Evolutionary conservation across 805 yeast species (phyloP), one percentile per base, ranked within the genome.

Genomic region (Metschnikowia cubensis): DNA sequence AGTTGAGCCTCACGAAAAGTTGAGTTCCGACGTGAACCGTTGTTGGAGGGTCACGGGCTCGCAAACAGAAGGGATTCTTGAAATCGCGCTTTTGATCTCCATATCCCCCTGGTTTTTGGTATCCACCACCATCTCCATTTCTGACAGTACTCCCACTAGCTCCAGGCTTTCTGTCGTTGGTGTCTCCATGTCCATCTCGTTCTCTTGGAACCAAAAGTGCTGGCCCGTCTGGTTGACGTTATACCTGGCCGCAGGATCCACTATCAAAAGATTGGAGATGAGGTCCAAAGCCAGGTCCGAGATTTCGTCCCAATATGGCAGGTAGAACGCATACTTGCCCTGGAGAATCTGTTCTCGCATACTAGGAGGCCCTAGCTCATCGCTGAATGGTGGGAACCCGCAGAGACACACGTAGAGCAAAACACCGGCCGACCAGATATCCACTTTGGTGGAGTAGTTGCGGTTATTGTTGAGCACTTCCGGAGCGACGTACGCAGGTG

Each of bases 401-500:
- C 89, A 86, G 15, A 87, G 69, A 62, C 94, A 85, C 2, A 87
- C 90, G 54, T 87, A 87, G 14, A 87, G 64, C 42, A 87, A 72
- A 1, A 87, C 92, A 3, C 94, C 95, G 7, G 86, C 78, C 61
- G 89, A 85, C 95, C 95, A 87, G 64, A 87, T 67, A 64, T 87
- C 95, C 11, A 84, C 89, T 40, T 85, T 80, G 34, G 85, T 84
- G 33, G 87, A 77, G 58, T 87, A 87, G 56, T 76, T 73, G 32
- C 84, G 65, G 36, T 72, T 69, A 10, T 77, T 73, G 64, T 83
- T 82, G 29, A 81, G 59, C 6, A 87, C 85, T 60, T 87, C 95
- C 0, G 95, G 95, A 0, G 94, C 94, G 17, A 87, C 94, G 61
- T 87, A 87, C 0, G 92, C 89, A 0, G 95, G 95, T 0, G 95